phyloP scores from a whole-genome alignment of 2,329 filamentous ascomycete species.

The Hypoxylon sp. region DNA sequence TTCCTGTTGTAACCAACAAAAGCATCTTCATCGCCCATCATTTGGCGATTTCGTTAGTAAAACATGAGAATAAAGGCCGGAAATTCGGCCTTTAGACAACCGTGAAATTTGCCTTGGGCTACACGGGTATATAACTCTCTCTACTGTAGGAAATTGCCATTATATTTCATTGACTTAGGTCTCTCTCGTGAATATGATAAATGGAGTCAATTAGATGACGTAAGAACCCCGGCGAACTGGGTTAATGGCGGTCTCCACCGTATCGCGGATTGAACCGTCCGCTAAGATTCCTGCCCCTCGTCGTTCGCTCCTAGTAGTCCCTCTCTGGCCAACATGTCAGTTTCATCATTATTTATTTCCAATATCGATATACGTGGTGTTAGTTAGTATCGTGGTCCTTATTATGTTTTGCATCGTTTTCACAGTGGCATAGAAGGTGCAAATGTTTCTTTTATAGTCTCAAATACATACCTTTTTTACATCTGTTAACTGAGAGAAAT shows the following conservation, averaged over 20 bases:
- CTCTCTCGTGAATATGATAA: background rate
- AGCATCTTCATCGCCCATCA: background rate
- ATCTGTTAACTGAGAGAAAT: slow-evolving; percentile 30
- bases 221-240: background rate
- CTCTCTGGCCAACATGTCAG: background rate
- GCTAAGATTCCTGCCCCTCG: slow-evolving; percentile 18
- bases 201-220: too few relatives aligned
- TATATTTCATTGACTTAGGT: background rate
- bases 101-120: background rate
- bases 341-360: background rate
- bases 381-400: background rate
- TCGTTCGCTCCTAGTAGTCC: background rate
- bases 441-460: background rate
- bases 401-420: slow-evolving; percentile 1
- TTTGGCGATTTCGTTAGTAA: slow-evolving; percentile 1
- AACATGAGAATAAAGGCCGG: background rate
- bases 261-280: slow-evolving; percentile 13
- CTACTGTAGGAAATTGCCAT: background rate
- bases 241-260: slow-evolving; percentile 1
- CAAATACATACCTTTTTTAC: background rate
- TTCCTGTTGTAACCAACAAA: slow-evolving; percentile 15
- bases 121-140: background rate
- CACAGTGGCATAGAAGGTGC: background rate
- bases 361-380: slow-evolving; percentile 14
- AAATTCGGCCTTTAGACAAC: background rate